Conservation (phyloP, 148 eudicot species). For the Pharnaceum exiguum region DNA sequence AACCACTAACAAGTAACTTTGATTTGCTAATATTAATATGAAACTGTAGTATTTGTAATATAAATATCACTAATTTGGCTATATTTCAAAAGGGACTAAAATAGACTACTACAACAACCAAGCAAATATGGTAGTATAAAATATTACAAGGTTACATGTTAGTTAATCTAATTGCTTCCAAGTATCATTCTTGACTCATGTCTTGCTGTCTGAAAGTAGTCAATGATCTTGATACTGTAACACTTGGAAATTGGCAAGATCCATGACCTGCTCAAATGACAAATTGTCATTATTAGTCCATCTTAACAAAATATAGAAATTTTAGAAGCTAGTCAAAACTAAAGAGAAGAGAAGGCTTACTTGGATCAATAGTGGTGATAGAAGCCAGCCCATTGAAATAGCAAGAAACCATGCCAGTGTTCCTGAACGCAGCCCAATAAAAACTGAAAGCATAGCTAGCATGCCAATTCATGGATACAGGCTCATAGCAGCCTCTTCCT, state of each 20-base stretch:
- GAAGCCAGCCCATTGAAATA: constrained; percentile 63
- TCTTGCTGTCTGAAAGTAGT: not conserved
- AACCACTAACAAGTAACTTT: too few species aligned
- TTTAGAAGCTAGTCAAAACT: not conserved
- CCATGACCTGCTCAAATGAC: constrained; percentile 39
- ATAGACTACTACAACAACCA: too few species aligned
- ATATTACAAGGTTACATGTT: too few species aligned
- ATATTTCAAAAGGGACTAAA: too few species aligned
- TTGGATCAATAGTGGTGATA: constrained; percentile 57
- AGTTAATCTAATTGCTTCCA: too few species aligned
- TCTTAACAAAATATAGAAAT: not conserved
- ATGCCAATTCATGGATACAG: constrained; percentile 43
- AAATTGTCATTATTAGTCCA: too few species aligned
- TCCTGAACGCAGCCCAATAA: constrained; percentile 59
- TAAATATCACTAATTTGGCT: too few species aligned
- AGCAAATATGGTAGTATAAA: too few species aligned
- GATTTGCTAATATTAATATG: too few species aligned
- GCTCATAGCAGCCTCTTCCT: constrained; percentile 56
- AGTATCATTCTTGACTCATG: too few species aligned
- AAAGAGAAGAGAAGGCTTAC: constrained; percentile 27
- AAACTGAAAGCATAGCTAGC: constrained; percentile 76
- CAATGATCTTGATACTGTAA: constrained; percentile 25
- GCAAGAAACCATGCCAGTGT: constrained; percentile 45
- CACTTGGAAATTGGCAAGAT: constrained; percentile 47
- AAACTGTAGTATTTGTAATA: too few species aligned